phyloP scores from a whole-genome alignment of 2,329 filamentous ascomycete genomes.

The Moelleriella libera region DNA sequence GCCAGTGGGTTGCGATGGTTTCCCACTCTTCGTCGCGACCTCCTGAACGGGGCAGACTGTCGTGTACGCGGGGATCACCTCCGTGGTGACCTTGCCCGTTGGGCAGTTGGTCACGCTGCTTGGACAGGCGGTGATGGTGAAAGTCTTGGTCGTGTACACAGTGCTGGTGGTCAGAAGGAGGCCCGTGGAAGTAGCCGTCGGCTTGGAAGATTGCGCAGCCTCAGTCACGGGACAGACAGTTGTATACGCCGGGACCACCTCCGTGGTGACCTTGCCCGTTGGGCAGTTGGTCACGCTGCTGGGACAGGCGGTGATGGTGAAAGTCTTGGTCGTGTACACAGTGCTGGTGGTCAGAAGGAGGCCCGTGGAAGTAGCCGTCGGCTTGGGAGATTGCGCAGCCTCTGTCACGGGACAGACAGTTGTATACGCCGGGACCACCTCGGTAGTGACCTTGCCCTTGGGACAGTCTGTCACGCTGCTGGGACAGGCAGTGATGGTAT shows the following conservation, averaged over 20 bases:
- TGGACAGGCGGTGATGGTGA: conserved; percentile 37
- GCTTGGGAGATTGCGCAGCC: conserved; percentile 6
- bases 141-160: conserved; percentile 20
- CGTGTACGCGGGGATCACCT: conserved; percentile 3
- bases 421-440: conserved; percentile 26
- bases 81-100: conserved; percentile 4
- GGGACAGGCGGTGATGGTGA: conserved; percentile 40
- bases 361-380: conserved; percentile 5
- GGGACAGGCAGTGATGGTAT: conserved; percentile 42
- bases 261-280: conserved; percentile 17
- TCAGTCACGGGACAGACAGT: conserved; percentile 21
- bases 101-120: conserved; percentile 22
- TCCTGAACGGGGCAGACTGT: conserved; percentile 1
- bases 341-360: conserved; percentile 15
- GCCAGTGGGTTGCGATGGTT: not conserved
- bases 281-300: conserved; percentile 35
- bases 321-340: conserved; percentile 37
- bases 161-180: conserved; percentile 7
- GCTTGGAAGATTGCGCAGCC: conserved; percentile 5
- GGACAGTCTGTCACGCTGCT: conserved; percentile 25
- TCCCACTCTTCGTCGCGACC: conserved; percentile 1
- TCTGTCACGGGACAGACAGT: conserved; percentile 16
- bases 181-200: conserved; percentile 2
- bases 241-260: conserved; percentile 18
- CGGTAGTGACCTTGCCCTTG: conserved; percentile 19